Evolutionary conservation across 148 eudicot genomes (phyloP), one percentile per base, ranked within the genome.

Genomic region (Agrostemma githago): DNA sequence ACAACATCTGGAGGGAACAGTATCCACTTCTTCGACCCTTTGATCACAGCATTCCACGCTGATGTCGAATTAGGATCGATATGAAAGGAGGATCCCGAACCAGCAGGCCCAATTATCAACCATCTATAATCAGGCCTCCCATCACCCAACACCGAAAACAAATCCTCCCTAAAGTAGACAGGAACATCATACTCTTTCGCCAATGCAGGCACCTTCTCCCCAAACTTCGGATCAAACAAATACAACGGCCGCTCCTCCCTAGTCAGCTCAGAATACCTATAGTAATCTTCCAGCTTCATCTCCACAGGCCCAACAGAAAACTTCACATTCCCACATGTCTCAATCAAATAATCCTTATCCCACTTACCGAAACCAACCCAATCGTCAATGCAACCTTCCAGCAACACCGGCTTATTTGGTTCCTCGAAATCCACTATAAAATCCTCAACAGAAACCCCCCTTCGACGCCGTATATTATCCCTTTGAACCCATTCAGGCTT

Each of bases 41-140:
- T 90, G 5, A 95, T 83, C 72, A 95, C 93, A 46, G 96, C 98
- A 82, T 95, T 95, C 98, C 97, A 95, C 74, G 98, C 98, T 41
- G 98, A 95, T 15, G 98, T 95, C 2, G 97, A 95, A 82, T 95
- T 95, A 82, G 98, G 98, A 82, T 95, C 97, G 54, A 95, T 92
- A 71, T 95, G 98, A 74, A 95, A 95, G 0, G 98, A 95, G 43
- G 98, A 95, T 43, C 98, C 98, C 2, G 98, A 92, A 26, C 97
- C 97, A 60, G 96, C 87, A 17, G 98, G 98, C 76, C 98, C 97
- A 10, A 95, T 92, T 44, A 95, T 95, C 61, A 95, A 80, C 98
- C 98, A 95, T 58, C 98, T 85, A 66, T 92, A 95, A 85, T 95
- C 98, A 6, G 98, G 98, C 84, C 98, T 92, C 80, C 88, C 96